Conservation (phyloP, 2,329 filamentous ascomycete genomes). For the Lomentospora prolificans region DNA sequence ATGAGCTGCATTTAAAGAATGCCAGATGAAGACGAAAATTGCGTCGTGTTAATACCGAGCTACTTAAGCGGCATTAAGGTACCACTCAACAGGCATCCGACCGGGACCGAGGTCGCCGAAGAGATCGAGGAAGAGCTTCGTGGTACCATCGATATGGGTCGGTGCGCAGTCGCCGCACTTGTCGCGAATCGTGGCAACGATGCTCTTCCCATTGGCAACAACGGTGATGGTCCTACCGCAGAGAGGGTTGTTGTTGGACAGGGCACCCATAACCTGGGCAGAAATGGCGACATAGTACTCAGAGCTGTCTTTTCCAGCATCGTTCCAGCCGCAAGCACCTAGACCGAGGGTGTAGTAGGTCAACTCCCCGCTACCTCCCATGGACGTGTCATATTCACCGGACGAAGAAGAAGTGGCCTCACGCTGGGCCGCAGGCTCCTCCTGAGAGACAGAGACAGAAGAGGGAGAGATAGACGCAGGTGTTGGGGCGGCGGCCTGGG, state of each 20-base stretch:
- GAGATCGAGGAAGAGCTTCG: constrained; percentile 44
- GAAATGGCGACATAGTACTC: constrained; percentile 63
- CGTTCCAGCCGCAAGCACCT: constrained; percentile 58
- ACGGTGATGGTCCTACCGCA: constrained; percentile 63
- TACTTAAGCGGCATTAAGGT: constrained; percentile 28
- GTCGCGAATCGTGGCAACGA: constrained; percentile 54
- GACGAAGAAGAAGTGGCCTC: constrained; percentile 11
- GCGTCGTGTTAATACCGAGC: not conserved
- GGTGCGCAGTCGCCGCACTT: constrained; percentile 62
- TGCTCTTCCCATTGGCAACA: constrained; percentile 45
- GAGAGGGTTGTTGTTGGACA: constrained; percentile 58
- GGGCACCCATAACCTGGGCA: constrained; percentile 48
- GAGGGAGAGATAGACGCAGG: constrained; percentile 12
- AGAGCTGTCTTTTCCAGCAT: constrained; percentile 41
- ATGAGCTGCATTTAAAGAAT: not conserved
- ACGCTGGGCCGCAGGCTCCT: constrained; percentile 6
- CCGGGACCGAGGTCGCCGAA: constrained; percentile 35
- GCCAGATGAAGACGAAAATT: not conserved
- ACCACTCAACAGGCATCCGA: constrained; percentile 33
- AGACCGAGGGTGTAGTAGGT: constrained; percentile 66
- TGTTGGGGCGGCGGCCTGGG: constrained; percentile 8
- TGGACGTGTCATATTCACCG: constrained; percentile 11
- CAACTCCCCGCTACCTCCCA: constrained; percentile 43
- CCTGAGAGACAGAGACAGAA: not conserved
- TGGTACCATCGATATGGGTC: constrained; percentile 50